Conservation (phyloP, 2,329 filamentous ascomycete species). For the Cyanodermella asteris region DNA sequence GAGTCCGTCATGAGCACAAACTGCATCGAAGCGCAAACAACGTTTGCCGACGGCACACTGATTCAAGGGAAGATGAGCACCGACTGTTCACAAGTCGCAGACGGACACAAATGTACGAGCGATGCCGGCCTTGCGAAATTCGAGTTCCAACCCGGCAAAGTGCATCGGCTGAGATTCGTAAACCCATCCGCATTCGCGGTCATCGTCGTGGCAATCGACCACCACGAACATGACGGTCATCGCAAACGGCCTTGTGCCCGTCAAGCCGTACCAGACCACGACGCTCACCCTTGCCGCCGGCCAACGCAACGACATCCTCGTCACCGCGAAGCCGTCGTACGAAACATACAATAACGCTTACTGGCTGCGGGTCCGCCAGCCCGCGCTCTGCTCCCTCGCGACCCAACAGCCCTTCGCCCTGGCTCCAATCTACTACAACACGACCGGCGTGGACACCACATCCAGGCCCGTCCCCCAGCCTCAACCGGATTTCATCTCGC, state of each 20-base stretch:
- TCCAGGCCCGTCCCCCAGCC: conserved; percentile 16
- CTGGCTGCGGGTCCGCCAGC: conserved; percentile 36
- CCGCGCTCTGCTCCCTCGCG: conserved; percentile 15
- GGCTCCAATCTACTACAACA: conserved; percentile 10
- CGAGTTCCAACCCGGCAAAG: conserved; percentile 15
- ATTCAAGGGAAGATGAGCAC: conserved; percentile 12
- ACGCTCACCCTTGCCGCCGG: conserved; percentile 33
- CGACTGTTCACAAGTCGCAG: conserved; percentile 11
- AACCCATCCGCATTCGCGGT: conserved; percentile 17
- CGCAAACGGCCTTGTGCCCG: conserved; percentile 39
- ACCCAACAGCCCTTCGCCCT: conserved; percentile 10
- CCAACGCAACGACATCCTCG: conserved; percentile 24
- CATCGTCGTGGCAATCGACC: conserved; percentile 27
- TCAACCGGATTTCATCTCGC: conserved; percentile 4
- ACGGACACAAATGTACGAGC: conserved; percentile 12
- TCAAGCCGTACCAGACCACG: conserved; percentile 40
- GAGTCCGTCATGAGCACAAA: conserved; percentile 8
- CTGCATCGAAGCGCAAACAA: conserved; percentile 3
- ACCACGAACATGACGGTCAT: conserved; percentile 42
- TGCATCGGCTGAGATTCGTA: conserved; percentile 20
- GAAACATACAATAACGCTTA: conserved; percentile 25
- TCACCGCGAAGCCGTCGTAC: conserved; percentile 19
- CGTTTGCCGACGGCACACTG: conserved; percentile 11
- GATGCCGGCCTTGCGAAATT: conserved; percentile 15
- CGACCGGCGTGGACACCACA: conserved; percentile 9